Evolutionary conservation across 495 filamentous ascomycete genomes (phyloP).

Genomic region (Glonium stellatum): DNA sequence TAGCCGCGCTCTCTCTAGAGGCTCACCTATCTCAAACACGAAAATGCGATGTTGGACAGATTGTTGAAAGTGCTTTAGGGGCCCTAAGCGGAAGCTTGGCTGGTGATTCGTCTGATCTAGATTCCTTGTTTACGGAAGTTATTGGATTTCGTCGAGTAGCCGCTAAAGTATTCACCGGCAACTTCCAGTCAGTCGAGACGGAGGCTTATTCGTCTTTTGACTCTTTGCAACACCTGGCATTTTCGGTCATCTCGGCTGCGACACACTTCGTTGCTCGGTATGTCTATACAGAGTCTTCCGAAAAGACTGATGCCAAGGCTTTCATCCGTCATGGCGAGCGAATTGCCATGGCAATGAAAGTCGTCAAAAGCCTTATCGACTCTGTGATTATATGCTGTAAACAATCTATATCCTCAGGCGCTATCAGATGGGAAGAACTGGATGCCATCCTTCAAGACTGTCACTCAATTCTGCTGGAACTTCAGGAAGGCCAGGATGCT

Average conservation of each 20-base stretch:
- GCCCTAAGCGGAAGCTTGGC: constrained; percentile 15
- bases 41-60: constrained; percentile 4
- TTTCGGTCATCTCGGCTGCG: constrained; percentile 14
- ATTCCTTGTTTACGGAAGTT: constrained; percentile 23
- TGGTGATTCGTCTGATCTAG: constrained; percentile 25
- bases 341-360: constrained; percentile 5
- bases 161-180: constrained; percentile 8
- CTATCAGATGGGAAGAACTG: constrained; percentile 43
- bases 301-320: constrained; percentile 4
- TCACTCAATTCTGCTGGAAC: constrained; percentile 41
- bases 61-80: constrained; percentile 5
- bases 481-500: constrained; percentile 39
- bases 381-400: constrained; percentile 49
- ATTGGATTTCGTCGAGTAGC: constrained; percentile 25
- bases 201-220: background rate
- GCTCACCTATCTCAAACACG: constrained; percentile 1
- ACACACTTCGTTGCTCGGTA: constrained; percentile 21
- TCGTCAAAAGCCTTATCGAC: constrained; percentile 46
- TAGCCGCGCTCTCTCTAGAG: constrained; percentile 16
- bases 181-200: background rate
- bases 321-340: constrained; percentile 7
- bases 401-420: constrained; percentile 35
- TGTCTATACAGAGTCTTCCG: constrained; percentile 4
- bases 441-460: constrained; percentile 52
- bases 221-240: background rate